A percentile compares a stretch with the other conserved stretches of the same genome.
These are phyloP conservation scores for Trichosporon sp. DNA, from an alignment of 1,284 basidiomycete genomes.

Conservation along the genomic window DNA sequence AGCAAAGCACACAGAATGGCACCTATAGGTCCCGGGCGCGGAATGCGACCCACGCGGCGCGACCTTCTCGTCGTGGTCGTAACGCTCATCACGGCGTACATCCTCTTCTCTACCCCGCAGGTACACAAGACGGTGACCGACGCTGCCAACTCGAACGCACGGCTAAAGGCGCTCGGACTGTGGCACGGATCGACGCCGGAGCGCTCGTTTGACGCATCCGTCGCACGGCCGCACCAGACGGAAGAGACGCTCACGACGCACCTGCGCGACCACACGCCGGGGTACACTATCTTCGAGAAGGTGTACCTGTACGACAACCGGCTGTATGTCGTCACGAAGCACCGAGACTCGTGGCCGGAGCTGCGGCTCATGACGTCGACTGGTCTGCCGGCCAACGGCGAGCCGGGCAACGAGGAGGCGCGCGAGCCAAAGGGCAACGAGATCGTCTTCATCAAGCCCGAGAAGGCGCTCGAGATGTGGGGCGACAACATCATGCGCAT, in stretches of 20 bases:
- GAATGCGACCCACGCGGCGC: slow-evolving; percentile 36
- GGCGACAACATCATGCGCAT: slow-evolving; percentile 60
- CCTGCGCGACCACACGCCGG: slow-evolving; percentile 37
- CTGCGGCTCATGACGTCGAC: slow-evolving; percentile 64
- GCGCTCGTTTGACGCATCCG: slow-evolving; percentile 1
- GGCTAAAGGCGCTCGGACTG: not conserved
- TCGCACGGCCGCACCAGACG: not conserved
- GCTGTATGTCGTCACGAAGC: slow-evolving; percentile 57
- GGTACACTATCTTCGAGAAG: slow-evolving; percentile 46
- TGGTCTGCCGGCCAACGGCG: slow-evolving; percentile 57
- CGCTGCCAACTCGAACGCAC: not conserved
- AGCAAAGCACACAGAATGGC: not conserved
- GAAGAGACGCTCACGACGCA: slow-evolving; percentile 19
- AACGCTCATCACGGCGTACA: slow-evolving; percentile 38
- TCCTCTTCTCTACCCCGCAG: slow-evolving; percentile 25
- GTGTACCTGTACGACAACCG: slow-evolving; percentile 70
- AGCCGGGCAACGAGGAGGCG: slow-evolving; percentile 58
- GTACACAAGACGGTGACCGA: not conserved
- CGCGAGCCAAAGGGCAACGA: slow-evolving; percentile 61
- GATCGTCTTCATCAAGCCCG: slow-evolving; percentile 54
- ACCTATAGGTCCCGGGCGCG: not conserved
- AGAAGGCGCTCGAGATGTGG: slow-evolving; percentile 61
- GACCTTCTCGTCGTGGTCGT: slow-evolving; percentile 41
- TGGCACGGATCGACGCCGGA: not conserved
- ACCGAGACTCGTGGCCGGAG: slow-evolving; percentile 54